Conservation (phyloP, 2,329 filamentous ascomycete genomes). For the Diaporthe caulivora region DNA sequence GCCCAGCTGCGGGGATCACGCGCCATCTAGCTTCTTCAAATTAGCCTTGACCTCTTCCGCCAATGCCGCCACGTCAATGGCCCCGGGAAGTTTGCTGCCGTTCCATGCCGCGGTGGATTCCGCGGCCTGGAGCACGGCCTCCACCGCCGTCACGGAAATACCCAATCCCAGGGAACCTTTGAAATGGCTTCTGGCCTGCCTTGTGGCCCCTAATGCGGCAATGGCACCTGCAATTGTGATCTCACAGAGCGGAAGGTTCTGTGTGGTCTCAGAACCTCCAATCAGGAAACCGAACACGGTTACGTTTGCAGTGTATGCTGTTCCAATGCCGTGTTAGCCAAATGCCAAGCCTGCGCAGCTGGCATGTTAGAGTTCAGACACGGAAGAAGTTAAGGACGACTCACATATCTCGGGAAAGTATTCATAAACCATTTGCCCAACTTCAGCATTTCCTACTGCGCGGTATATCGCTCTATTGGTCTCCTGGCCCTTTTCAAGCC, state of each 20-base stretch:
- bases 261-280: conserved; percentile 2
- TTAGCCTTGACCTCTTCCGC: conserved; percentile 9
- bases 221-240: conserved; percentile 10
- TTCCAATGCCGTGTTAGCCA: neutral
- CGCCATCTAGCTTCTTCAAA: neutral
- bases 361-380: neutral
- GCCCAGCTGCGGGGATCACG: neutral
- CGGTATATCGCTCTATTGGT: conserved; percentile 8
- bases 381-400: neutral
- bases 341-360: neutral
- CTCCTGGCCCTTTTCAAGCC: conserved; percentile 5
- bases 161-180: conserved; percentile 13
- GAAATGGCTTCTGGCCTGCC: conserved; percentile 5
- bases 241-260: neutral
- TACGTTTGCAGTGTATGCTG: neutral
- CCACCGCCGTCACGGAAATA: neutral
- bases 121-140: conserved; percentile 1
- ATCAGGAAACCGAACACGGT: conserved; percentile 10
- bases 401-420: conserved; percentile 7
- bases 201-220: neutral
- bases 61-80: neutral
- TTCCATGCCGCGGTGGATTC: conserved; percentile 14
- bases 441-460: conserved; percentile 10
- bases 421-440: neutral
- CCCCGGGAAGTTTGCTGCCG: conserved; percentile 9